Evolutionary conservation across 1,139 yeast genomes (phyloP), one percentile per base, ranked within the genome.

Genomic region (Candida sojae): DNA sequence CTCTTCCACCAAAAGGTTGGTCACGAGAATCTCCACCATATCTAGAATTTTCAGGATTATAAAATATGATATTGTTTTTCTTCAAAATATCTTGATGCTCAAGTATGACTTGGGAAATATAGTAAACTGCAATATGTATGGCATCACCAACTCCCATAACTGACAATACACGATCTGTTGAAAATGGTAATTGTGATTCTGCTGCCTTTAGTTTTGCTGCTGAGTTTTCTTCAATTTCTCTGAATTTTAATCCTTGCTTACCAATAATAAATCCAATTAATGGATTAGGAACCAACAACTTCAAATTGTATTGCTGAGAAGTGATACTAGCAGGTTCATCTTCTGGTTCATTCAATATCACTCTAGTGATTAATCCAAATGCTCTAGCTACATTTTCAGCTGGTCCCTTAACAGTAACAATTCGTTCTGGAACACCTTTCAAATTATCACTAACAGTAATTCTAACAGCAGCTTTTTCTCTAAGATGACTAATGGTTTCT

Each of bases 131-230:
- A 56, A 88, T 87, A 60, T 88, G 96, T 45, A 91, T 81, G 2
- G 96, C 92, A 67, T 88, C 96, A 4, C 92, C 91, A 9, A 87
- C 95, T 4, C 97, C 97, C 11, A 79, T 73, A 17, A 91, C 79
- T 30, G 84, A 77, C 47, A 91, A 69, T 5, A 88, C 75, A 50
- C 96, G 77, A 63, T 91, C 97, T 12, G 93, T 88, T 1, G 96
- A 87, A 53, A 79, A 79, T 1, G 96, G 91, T 55, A 91, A 72
- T 21, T 86, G 80, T 44, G 82, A 80, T 46, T 88, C 93, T 21
- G 88, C 89, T 1, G 96, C 96, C 54, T 80, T 81, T 50, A 91
- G 74, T 53, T 82, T 79, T 3, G 96, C 95, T 4, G 95, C 92
- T 7, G 96, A 87, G 50, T 80, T 79, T 48, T 86, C 92, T 66